Conservation (phyloP, 2,329 filamentous ascomycete genomes). For the Fusarium pseudograminearum region DNA sequence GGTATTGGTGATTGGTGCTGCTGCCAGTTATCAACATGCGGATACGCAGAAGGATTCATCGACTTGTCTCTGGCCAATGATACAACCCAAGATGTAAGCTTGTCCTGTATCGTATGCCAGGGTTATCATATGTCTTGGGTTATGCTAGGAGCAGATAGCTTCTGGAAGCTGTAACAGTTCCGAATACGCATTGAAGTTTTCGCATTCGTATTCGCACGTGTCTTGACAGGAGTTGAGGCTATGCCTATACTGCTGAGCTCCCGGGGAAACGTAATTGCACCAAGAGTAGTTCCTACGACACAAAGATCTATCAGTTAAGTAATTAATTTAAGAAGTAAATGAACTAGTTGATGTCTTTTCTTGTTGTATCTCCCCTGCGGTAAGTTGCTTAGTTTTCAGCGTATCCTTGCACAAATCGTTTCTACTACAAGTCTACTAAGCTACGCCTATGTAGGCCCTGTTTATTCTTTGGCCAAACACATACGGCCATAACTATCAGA, state of each 20-base stretch:
- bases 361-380: not conserved
- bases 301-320: rapidly evolving
- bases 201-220: slow-evolving; percentile 36
- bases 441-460: not conserved
- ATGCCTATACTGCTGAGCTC: not conserved
- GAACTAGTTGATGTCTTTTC: not conserved
- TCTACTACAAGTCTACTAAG: not conserved
- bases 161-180: not conserved
- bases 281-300: not conserved
- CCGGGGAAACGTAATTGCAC: not conserved
- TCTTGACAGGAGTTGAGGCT: not conserved
- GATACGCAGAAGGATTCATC: slow-evolving; percentile 5
- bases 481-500: slow-evolving; percentile 38
- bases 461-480: not conserved
- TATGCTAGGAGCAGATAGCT: not conserved
- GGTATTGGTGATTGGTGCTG: not conserved
- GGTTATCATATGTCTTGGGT: not conserved
- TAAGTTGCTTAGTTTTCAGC: not conserved
- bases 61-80: slow-evolving; percentile 3
- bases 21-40: not conserved
- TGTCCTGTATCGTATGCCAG: not conserved
- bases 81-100: not conserved
- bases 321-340: no score
- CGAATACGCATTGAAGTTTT: slow-evolving; percentile 16
- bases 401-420: not conserved